These are phyloP conservation scores for Rossbeevera mucosa DNA, from an alignment of 768 basidiomycete genomes.

Conservation along the genomic window DNA sequence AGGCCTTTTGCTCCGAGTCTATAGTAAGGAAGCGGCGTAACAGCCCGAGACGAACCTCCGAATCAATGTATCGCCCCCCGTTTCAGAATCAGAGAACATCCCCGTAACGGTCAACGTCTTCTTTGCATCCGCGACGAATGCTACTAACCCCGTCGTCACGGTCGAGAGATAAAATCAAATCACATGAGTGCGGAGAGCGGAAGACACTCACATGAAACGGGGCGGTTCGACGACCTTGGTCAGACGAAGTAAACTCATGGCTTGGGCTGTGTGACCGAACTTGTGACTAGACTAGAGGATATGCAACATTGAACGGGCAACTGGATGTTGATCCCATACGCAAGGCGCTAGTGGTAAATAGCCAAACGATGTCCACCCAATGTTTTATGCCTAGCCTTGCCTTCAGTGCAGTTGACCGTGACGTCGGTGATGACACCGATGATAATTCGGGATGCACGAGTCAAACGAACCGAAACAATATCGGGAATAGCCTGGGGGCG, in stretches of 20 bases:
- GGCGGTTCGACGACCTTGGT: too few species aligned
- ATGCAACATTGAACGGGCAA: too few species aligned
- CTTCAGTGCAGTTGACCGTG: too few species aligned
- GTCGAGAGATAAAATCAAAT: neutral
- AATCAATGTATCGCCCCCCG: neutral
- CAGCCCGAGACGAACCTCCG: neutral
- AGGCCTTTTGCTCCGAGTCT: neutral
- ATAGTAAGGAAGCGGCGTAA: neutral
- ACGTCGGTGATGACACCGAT: neutral
- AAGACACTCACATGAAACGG: neutral
- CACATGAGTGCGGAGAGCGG: neutral
- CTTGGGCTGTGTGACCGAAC: neutral
- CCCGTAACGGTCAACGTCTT: neutral
- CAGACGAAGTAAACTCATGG: neutral
- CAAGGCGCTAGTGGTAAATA: too few species aligned
- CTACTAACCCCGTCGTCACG: neutral
- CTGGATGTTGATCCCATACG: too few species aligned
- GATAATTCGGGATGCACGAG: neutral
- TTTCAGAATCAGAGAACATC: neutral
- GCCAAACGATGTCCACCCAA: too few species aligned
- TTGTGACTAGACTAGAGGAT: too few species aligned
- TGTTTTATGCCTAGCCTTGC: too few species aligned
- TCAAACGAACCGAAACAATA: neutral
- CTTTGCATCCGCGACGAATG: neutral
- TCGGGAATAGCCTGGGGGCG: neutral